Percentiles rank a stretch among this genome's conserved stretches.
phyloP scores from a whole-genome alignment of 2,329 filamentous ascomycete species.

The Cladorrhinum sp. region DNA sequence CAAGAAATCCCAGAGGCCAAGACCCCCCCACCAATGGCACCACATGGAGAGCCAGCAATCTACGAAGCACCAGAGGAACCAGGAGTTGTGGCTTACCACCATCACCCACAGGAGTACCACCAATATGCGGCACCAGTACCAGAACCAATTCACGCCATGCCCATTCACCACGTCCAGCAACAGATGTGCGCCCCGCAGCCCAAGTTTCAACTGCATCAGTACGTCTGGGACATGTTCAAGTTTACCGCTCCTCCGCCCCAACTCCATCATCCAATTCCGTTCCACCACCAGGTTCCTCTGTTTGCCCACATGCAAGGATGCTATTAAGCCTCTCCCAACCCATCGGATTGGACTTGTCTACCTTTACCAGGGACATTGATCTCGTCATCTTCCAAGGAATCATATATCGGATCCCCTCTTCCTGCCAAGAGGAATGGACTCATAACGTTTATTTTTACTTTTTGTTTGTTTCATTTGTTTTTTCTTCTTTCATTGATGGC shows the following conservation, averaged over 20 bases:
- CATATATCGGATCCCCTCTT: not conserved
- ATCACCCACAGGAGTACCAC: conserved; percentile 47
- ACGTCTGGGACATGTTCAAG: conserved; percentile 51
- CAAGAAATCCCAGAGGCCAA: conserved; percentile 42
- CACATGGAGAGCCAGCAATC: conserved; percentile 31
- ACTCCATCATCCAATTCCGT: conserved; percentile 48
- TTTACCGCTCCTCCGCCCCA: conserved; percentile 35
- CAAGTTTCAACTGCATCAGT: conserved; percentile 46
- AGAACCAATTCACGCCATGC: conserved; percentile 37
- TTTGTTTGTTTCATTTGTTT: not conserved
- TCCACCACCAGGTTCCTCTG: conserved; percentile 52
- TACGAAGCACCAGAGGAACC: conserved; percentile 46
- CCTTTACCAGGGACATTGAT: not conserved
- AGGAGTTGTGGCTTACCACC: conserved; percentile 39
- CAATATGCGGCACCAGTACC: conserved; percentile 43
- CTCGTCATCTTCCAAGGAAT: not conserved
- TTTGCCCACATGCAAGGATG: conserved; percentile 52
- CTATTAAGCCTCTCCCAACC: conserved; percentile 42
- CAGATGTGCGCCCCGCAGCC: conserved; percentile 36
- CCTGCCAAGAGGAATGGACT: too few relatives aligned
- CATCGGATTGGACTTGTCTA: too few relatives aligned
- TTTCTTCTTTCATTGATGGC: too few relatives aligned
- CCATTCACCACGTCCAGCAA: conserved; percentile 26
- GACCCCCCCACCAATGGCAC: conserved; percentile 36
- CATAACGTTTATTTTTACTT: too few relatives aligned